phyloP scores from a whole-genome alignment of 2,329 filamentous ascomycete species.

The Ceratocystis eucalypticola region DNA sequence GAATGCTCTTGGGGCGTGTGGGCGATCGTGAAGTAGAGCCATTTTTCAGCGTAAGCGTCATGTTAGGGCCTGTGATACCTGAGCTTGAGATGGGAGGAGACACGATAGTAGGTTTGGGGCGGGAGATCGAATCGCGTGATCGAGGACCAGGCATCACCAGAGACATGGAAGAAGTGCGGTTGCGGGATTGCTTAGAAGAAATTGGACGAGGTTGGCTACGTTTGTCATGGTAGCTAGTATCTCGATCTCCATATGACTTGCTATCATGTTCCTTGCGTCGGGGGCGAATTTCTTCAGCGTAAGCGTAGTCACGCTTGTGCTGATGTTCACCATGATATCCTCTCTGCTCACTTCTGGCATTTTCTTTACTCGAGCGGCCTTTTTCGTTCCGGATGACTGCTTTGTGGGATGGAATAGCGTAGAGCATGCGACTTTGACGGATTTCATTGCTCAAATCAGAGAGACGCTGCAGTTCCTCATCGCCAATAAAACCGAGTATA shows the following conservation, averaged over 20 bases:
- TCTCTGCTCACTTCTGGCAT: not conserved
- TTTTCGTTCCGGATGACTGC: not conserved
- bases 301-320: conserved; percentile 24
- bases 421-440: conserved; percentile 13
- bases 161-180: conserved; percentile 16
- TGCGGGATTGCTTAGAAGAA: conserved; percentile 23
- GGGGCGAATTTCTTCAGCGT: conserved; percentile 25
- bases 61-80: not conserved
- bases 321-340: conserved; percentile 13
- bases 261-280: conserved; percentile 27
- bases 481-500: conserved; percentile 41
- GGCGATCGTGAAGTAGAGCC: conserved; percentile 4
- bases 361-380: not conserved
- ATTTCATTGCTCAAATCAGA: conserved; percentile 11
- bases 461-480: conserved; percentile 34
- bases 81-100: conserved; percentile 11
- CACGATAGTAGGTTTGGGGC: conserved; percentile 12
- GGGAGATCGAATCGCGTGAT: conserved; percentile 1
- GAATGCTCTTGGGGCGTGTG: conserved; percentile 39
- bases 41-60: not conserved
- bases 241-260: conserved; percentile 26
- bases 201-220: conserved; percentile 22
- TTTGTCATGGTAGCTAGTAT: conserved; percentile 29
- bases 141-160: conserved; percentile 5
- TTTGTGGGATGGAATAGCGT: conserved; percentile 10